Base-by-base conservation (phyloP, 2,329 filamentous ascomycete genomes). In the Stachybotrys elegans region DNA sequence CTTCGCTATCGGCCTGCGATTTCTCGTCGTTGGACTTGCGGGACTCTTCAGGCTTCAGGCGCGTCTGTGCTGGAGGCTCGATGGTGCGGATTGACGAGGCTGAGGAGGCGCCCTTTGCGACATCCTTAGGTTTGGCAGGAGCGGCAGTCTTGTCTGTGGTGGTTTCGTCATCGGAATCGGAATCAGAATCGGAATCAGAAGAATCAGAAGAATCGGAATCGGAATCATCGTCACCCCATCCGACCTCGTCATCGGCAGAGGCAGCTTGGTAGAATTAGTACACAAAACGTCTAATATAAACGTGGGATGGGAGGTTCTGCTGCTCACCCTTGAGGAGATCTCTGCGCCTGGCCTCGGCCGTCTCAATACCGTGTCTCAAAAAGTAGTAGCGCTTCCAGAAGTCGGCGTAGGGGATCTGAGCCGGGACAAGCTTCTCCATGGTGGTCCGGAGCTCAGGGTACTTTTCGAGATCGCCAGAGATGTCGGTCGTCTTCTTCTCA, bases 361-460 rank as follows among this genome's bases (percentile, higher is more conserved):
- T 91, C 70, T 97, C 92, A 50, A 98, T 86, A 14, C 93, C 88
- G 58, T 94, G 86, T 57, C 92, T 78, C 50, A 97, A 70, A 71
- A 95, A 98, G 64, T 97, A 97, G 67, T 98, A 98, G 44, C 93
- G 78, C 61, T 79, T 86, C 92, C 93, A 98, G 63, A 98, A 98
- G 42, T 86, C 79, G 42, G 73, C 77, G 58, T 98, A 98, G 25
- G 91, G 78, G n/a, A 96, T 88, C 54, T 81, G 79, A 65, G 91
- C 90, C 2, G 93, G 93, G n/a, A 98, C 93, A 44, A 95, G 71
- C 69, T 86, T 90, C 76, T 96, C 93, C 92, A 98, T 97, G 0
- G 90, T 90, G 21, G 76, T 68, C 54, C 91, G 76, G 55, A 98
- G 70, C 66, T 97, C 92, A 9, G 84, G 80, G 58, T 95, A 95